These are phyloP conservation scores for Candida boleticola DNA, from an alignment of 805 yeast genomes.

Conservation along the genomic window DNA sequence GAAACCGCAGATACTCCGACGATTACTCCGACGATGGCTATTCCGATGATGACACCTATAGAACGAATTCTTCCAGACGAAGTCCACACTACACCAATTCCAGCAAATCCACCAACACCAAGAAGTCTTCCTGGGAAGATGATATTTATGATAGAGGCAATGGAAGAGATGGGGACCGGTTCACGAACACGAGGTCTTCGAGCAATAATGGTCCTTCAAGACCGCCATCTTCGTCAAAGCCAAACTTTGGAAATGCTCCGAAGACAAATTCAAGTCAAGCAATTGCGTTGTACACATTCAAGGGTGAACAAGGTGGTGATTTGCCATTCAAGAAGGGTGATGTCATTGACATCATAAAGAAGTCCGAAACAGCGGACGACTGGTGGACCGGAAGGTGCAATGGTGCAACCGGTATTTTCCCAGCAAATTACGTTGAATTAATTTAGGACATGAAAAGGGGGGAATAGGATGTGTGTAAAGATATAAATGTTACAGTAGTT, in stretches of 20 bases:
- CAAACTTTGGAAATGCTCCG: conserved; percentile 35
- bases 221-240: conserved; percentile 38
- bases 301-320: conserved; percentile 93
- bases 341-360: conserved; percentile 79
- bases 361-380: conserved; percentile 85
- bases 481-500: too few relatives aligned
- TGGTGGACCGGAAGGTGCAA: conserved; percentile 98
- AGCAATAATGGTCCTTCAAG: conserved; percentile 30
- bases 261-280: conserved; percentile 66
- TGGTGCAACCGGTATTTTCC: conserved; percentile 88
- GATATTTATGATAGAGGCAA: conserved; percentile 67
- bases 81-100: conserved; percentile 10
- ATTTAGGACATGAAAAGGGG: conserved; percentile 31
- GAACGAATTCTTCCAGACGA: conserved; percentile 14
- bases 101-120: conserved; percentile 10
- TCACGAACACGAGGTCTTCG: conserved; percentile 28
- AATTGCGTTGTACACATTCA: conserved; percentile 82
- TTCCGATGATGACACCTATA: conserved; percentile 30
- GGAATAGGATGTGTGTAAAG: too few relatives aligned
- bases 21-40: conserved; percentile 37
- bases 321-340: conserved; percentile 93
- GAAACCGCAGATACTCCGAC: conserved; percentile 26
- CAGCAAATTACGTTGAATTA: conserved; percentile 93
- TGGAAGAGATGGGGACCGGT: conserved; percentile 28
- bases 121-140: conserved; percentile 76